These are phyloP conservation scores for Russula foetens DNA, from an alignment of 768 basidiomycete species.

Conservation along the genomic window DNA sequence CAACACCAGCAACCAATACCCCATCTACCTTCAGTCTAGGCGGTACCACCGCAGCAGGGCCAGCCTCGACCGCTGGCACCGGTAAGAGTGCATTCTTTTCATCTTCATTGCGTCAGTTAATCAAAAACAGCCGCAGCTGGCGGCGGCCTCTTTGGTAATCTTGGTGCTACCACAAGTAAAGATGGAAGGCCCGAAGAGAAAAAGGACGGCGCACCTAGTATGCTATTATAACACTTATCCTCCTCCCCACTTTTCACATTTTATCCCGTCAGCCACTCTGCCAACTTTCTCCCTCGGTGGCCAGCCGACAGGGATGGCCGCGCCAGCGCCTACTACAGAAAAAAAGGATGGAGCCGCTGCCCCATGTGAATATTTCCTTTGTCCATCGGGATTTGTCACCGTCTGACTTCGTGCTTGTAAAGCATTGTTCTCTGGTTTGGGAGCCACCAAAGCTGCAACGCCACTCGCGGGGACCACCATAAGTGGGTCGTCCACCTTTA, in stretches of 20 bases:
- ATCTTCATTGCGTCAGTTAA: not conserved
- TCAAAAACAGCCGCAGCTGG: not conserved
- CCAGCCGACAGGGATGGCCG: not conserved
- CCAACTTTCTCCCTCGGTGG: constrained; percentile 8
- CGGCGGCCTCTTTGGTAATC: constrained; percentile 20
- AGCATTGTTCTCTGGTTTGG: constrained; percentile 11
- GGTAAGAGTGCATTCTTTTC: constrained; percentile 8
- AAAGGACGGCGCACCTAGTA: constrained; percentile 24
- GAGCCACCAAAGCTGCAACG: constrained; percentile 1
- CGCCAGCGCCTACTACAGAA: constrained; percentile 3
- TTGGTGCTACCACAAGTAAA: constrained; percentile 26
- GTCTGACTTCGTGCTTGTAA: not conserved
- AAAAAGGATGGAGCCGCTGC: constrained; percentile 6
- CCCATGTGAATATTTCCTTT: not conserved
- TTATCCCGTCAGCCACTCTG: not conserved
- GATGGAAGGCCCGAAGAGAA: constrained; percentile 35
- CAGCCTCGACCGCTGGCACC: constrained; percentile 22
- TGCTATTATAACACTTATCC: not conserved
- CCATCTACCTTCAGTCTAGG: constrained; percentile 22
- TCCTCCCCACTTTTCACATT: not conserved
- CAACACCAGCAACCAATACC: constrained; percentile 18
- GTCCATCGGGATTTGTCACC: not conserved
- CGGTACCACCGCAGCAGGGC: constrained; percentile 18
- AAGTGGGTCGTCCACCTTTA: constrained; percentile 4
- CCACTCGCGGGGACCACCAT: constrained; percentile 1